Base-by-base conservation (phyloP, 176 grass and related monocot species). In the Triticum aestivum region DNA sequence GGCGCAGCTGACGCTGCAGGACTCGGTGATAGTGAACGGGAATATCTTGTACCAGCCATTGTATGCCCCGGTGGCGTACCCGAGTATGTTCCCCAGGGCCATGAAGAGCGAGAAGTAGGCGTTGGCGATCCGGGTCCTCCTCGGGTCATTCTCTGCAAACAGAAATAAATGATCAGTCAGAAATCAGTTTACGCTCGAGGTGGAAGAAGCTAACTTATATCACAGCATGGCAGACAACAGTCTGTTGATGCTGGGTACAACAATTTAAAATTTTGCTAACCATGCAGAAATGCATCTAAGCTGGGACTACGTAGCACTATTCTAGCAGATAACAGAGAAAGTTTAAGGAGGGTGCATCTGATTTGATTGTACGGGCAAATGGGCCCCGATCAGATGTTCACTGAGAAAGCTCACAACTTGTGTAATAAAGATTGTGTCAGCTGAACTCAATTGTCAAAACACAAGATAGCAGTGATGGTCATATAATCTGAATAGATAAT, bases 41-140 rank as follows among this genome's bases (percentile, higher is more conserved):
- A 99, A 89, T 88, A 99, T 80, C n/a, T 3, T 85, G 78, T 88
- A 96, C 97, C 94, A 99, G 65, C 92, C 82, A 64, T 83, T 92
- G 45, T 90, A 96, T 14, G 97, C 91, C 77, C 94, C 97, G 38
- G 94, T 89, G 49, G 97, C 94, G 58, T 92, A 99, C 54, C 97
- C 94, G 2, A 99, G 90, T 69, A 99, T 91, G 80, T 96, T 96
- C 77, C 97, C 92, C 79, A 96, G 83, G 11, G 94, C 97, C 94
- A 98, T 98, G 90, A 98, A 98, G 84, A 96, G 90, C 26, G 96
- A 98, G 81, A 94, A 98, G 86, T 98, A 98, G n/a, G 96, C 96
- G 84, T 96, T 98, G 51, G 96, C 96, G 23, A 98, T 94, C 13
- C 96, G 84, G 61, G 88, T 96, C 84, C 89, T 66, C 75, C 92